Base-by-base conservation (phyloP, 768 basidiomycete genomes). In the Podaxis sp. region DNA sequence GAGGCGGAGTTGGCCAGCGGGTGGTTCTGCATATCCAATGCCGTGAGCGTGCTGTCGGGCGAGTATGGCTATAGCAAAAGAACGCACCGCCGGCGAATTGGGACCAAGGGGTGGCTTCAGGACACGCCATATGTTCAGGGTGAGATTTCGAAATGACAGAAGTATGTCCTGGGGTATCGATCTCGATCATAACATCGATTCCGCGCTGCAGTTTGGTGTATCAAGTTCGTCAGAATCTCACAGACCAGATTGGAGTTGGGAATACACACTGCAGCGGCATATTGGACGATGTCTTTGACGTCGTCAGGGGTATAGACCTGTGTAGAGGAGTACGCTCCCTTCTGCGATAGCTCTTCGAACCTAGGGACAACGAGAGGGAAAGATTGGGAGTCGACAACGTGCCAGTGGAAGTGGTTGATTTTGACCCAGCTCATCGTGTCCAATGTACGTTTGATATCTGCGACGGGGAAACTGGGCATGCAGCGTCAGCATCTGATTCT, bases 101-200 rank as follows among this genome's bases (percentile, higher is more conserved):
- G 0, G 75, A 17, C 88, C 89, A 89, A 0, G 88, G 89, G 1
- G 78, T 72, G 2, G 77, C 79, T 15, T 80, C 71, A 15, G 76
- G 71, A 67, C 93, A 94, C 1, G 91, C 92, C 41, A 95, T 72
- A 61, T 85, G 83, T 33, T 93, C 89, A 0, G 93, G 93, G 69
- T 91, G 83, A 0, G 89, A 80, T 7, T 76, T 66, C 2, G 80
- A 80, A 41, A 95, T 88, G 33, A 80, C 74, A 0, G 88, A 79
- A 2, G 91, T 91, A 72, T 95, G 94, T 0, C 93, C 93, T 0
- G 93, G 93, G 2, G 84, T 90, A 70, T 94, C 94, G 56, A 95
- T 83, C 77, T 94, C 93, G 85, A 72, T 80, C 24, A 92, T 67
- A 3, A 93, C 84, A 55, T 93, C 90, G 30, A 94, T 87, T 6